Evolutionary conservation across 2,329 filamentous ascomycete species (phyloP).

Genomic region (Alternaria infectoria): DNA sequence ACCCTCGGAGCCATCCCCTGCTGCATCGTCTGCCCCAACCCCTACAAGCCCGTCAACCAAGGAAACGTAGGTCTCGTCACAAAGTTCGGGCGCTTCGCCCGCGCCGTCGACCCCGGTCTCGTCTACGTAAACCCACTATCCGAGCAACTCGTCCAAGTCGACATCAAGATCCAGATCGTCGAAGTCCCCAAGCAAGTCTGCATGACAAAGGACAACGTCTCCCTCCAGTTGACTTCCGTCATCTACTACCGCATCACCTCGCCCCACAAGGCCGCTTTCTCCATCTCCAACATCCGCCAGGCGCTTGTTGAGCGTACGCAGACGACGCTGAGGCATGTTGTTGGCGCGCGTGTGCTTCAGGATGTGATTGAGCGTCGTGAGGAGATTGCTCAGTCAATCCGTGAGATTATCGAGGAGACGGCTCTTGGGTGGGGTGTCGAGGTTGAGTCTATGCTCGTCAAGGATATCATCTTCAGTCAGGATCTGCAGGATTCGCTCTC

Average conservation of each 20-base stretch:
- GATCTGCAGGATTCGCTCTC: constrained; percentile 95
- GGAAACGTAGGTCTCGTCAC: constrained; percentile 95
- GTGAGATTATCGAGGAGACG: constrained; percentile 97
- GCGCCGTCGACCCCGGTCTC: constrained; percentile 93
- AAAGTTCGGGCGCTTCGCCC: constrained; percentile 93
- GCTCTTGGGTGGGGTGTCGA: constrained; percentile 92
- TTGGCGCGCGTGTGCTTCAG: constrained; percentile 92
- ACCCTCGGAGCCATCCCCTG: constrained; percentile 86
- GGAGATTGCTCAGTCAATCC: constrained; percentile 92
- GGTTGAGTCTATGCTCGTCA: constrained; percentile 98
- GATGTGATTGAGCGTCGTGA: constrained; percentile 98
- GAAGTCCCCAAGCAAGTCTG: constrained; percentile 95
- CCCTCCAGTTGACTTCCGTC: constrained; percentile 88
- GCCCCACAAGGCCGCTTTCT: constrained; percentile 96
- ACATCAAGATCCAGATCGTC: constrained; percentile 99
- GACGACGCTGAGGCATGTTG: constrained; percentile 94
- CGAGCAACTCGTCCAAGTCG: constrained; percentile 87
- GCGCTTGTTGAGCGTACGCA: constrained; percentile 98
- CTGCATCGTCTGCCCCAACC: constrained; percentile 92
- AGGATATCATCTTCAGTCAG: constrained; percentile 96
- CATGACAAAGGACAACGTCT: constrained; percentile 99
- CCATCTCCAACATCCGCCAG: constrained; percentile 91
- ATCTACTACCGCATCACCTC: constrained; percentile 99
- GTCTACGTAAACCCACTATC: constrained; percentile 97
- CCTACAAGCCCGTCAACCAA: constrained; percentile 89